A percentile compares a stretch with the other conserved stretches of the same genome.
Evolutionary conservation across 352 stramenopile genomes (phyloP).

Genomic region (Chrysophaeum taylorii): DNA sequence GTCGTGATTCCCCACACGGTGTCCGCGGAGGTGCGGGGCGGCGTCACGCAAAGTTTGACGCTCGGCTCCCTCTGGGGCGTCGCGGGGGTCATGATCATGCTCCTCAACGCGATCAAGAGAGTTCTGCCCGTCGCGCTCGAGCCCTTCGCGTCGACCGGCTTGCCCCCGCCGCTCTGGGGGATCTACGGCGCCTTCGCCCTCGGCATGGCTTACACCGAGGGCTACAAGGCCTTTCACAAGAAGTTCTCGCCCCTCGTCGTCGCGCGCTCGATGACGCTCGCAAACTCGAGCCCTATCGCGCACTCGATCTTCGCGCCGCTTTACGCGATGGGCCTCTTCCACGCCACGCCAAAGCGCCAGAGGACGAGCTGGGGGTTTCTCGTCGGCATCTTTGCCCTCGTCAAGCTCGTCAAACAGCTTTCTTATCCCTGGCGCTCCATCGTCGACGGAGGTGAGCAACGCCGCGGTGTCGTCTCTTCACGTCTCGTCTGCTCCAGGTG

Average conservation of each 20-base stretch:
- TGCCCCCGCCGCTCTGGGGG: conserved; percentile 12
- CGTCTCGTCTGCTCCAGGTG: conserved; percentile 38
- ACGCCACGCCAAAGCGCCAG: conserved; percentile 58
- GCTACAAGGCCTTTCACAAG: conserved; percentile 69
- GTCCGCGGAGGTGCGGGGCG: no score
- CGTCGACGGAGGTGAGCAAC: conserved; percentile 34
- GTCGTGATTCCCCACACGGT: no score
- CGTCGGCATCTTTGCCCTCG: conserved; percentile 53
- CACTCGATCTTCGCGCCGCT: conserved; percentile 53
- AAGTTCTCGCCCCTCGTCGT: conserved; percentile 72
- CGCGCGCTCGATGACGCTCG: conserved; percentile 52
- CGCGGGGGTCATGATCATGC: conserved; percentile 52
- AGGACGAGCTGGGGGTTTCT: conserved; percentile 58
- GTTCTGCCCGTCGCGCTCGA: conserved; percentile 62
- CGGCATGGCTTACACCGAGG: conserved; percentile 54
- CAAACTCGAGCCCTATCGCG: conserved; percentile 34
- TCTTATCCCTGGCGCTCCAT: conserved; percentile 62
- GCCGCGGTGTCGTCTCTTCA: not conserved
- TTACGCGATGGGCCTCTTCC: conserved; percentile 67
- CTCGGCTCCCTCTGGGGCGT: conserved; percentile 48
- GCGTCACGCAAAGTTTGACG: no score
- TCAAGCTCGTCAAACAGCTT: conserved; percentile 62
- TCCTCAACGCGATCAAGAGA: conserved; percentile 56
- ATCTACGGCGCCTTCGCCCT: conserved; percentile 24
- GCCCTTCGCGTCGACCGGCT: conserved; percentile 40